Evolutionary conservation across 352 stramenopile genomes (phyloP), one percentile per base, ranked within the genome.

Genomic region (Blastocystis sp.): DNA sequence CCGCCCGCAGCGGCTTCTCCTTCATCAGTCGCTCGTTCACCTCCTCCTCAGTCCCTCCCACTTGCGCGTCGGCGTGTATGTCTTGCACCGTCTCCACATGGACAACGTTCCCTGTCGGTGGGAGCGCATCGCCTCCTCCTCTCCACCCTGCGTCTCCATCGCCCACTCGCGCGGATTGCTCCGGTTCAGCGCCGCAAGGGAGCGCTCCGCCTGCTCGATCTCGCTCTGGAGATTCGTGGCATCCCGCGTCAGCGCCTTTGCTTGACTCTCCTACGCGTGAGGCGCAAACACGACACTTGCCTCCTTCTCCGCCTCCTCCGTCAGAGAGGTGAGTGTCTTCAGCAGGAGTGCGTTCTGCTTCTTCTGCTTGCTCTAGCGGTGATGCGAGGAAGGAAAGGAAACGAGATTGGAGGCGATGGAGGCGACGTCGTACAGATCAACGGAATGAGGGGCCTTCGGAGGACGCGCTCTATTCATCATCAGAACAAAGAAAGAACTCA

Each of bases 291-390:
- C 17, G 28, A 64, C 7, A 10, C 69, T 3, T 38, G 63, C 69
- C 28, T 79, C 69, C 14, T 38, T 14, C 43, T 64, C 45, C 45
- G n/a, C 21, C 19, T 65, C 71, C 19, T 3, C 6, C 3, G 10
- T 7, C 3, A 81, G n/a, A 0, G 71, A 64, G 2, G 28, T 21
- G 14, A 57, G 9, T 1, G 43, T 52, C 9, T 61, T 40, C 0
- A 48, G 19, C 28, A 81, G 71, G 9, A 81, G 45, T 24, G 71
- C 71, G 59, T 81, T 81, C 38, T 81, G 71, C 45, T 81, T 81
- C 52, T 81, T 59, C 38, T 81, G 71, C 0, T 81, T 42, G 19
- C 68, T 48, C 71, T 81, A 81, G 3, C 9, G 1, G 52, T 64
- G 0, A 81, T 17, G 21, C 21, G 17, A 9, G 40, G 7, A 17